Evolutionary conservation across 2,329 filamentous ascomycete genomes (phyloP), one percentile per base, ranked within the genome.

Genomic region (Trichophyton verrucosum): DNA sequence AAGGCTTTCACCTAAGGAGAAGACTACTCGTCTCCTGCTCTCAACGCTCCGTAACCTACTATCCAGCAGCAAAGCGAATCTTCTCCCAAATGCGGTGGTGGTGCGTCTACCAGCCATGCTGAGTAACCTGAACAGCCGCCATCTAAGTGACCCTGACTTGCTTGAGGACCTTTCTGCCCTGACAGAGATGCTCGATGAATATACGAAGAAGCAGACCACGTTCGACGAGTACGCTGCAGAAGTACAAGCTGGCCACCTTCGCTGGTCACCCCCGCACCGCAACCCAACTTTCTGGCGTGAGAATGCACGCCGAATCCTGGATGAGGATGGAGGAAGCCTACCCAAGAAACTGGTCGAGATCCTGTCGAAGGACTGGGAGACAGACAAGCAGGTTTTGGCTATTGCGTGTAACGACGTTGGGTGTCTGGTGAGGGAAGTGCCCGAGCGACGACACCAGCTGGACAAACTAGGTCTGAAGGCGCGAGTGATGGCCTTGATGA

Each of bases 361-460:
- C 64, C 81, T 96, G 76, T 80, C 84, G 72, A 77, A 95, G 82
- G 84, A 82, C 79, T 82, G 89, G 86, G 89, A 94, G 68, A 90
- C 88, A 71, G 88, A 94, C 69, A 87, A 87, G 74, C 83, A 87
- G 69, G 91, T 96, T 22, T 78, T 96, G 65, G 91, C 91, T 1
- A 92, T 96, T 75, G 91, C 88, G 20, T 95, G 91, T 76, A 96
- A 95, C 72, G 91, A 96, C 70, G 83, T 96, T 20, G 91, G 89
- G n/a, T 86, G 81, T 64, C 76, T 96, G 63, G 91, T 96, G 57
- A 91, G 89, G 74, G 89, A 95, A 74, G 88, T 92, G 60, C 91
- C 91, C 0, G 91, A 95, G 77, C 88, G 86, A 77, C 80, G 91
- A 69, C 78, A 81, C 62, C 83, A 87, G 72, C 80, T 96, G 67